Evolutionary conservation across 768 basidiomycete genomes (phyloP).

Genomic region (Artomyces pyxidatus): DNA sequence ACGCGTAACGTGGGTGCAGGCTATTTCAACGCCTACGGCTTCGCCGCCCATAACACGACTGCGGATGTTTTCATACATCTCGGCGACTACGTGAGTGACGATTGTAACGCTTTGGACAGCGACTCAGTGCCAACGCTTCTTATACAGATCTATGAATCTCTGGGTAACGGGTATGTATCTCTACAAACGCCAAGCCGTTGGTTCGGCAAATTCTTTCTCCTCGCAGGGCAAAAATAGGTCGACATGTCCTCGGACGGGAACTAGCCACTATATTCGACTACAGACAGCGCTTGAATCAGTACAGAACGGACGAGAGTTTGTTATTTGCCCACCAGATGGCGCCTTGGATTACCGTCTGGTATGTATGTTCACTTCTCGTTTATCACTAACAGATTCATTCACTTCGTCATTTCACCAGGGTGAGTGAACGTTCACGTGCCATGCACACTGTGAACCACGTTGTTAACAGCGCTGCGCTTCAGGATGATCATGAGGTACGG

Average conservation of each 20-base stretch:
- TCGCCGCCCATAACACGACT: conserved; percentile 42
- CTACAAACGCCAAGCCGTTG: background rate
- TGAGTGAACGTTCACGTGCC: no score
- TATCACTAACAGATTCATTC: no score
- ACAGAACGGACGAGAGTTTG: conserved; percentile 43
- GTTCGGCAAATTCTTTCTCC: background rate
- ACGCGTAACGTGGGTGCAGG: conserved; percentile 22
- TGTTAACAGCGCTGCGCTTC: background rate
- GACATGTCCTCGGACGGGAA: conserved; percentile 43
- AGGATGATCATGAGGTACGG: conserved; percentile 48
- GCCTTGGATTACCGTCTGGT: conserved; percentile 54
- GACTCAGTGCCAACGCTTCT: background rate
- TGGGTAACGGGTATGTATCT: conserved; percentile 24
- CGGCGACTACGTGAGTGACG: conserved; percentile 45
- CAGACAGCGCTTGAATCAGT: conserved; percentile 41
- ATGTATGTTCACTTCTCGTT: no score
- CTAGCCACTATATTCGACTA: conserved; percentile 50
- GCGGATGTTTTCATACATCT: conserved; percentile 50
- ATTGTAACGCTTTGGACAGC: background rate
- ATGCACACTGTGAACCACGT: no score
- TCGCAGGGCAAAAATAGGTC: conserved; percentile 37
- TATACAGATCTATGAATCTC: conserved; percentile 39
- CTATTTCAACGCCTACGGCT: conserved; percentile 55
- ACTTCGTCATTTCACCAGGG: conserved; percentile 10
- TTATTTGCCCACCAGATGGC: conserved; percentile 38